These are phyloP conservation scores for Amoebophrya sp. DNA, from an alignment of 169 alveolate genomes.

Conservation along the genomic window DNA sequence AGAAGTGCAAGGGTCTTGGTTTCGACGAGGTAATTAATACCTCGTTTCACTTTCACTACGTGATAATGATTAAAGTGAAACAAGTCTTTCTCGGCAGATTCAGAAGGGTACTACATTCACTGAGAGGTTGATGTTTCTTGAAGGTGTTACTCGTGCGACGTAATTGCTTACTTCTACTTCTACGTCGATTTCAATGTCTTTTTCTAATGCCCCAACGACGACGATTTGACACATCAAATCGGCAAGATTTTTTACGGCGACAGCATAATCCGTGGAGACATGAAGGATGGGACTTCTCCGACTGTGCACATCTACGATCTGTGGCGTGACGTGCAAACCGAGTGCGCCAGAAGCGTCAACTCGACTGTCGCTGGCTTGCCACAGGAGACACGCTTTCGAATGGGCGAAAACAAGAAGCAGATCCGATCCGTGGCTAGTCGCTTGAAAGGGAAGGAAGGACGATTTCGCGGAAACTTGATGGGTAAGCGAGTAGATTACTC, in stretches of 20 bases:
- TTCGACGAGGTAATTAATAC: too few species aligned
- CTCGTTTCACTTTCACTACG: too few species aligned
- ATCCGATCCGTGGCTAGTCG: constrained; percentile 70
- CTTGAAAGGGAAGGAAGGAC: constrained; percentile 91
- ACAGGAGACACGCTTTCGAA: neutral
- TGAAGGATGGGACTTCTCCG: neutral
- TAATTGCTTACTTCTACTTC: too few species aligned
- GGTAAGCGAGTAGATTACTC: constrained; percentile 99
- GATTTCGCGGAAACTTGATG: constrained; percentile 96
- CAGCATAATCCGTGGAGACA: neutral
- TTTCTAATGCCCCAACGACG: too few species aligned
- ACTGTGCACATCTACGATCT: neutral
- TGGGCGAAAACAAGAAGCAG: constrained; percentile 32
- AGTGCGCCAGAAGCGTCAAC: neutral
- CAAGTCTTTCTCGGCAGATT: too few species aligned
- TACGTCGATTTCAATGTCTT: too few species aligned
- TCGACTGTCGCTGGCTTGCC: neutral
- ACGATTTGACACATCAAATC: neutral
- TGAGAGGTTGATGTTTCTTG: too few species aligned
- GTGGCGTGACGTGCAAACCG: neutral
- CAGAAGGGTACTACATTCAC: too few species aligned
- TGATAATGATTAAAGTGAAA: too few species aligned
- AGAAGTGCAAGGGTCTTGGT: too few species aligned
- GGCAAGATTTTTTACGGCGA: neutral
- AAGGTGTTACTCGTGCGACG: too few species aligned